Evolutionary conservation across 306 rosid genomes (phyloP).

Genomic region (Cicer chorassanicum): DNA sequence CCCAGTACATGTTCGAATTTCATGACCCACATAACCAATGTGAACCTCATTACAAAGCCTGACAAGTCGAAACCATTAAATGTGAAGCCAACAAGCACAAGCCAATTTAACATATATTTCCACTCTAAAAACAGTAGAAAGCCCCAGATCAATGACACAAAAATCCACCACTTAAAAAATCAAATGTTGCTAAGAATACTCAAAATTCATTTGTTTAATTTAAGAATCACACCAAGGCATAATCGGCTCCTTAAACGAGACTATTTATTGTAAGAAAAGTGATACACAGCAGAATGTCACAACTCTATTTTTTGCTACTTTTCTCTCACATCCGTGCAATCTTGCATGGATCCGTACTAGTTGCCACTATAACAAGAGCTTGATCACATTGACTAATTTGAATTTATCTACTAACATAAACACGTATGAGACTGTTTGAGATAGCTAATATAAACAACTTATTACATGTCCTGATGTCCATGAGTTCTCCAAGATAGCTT

Average conservation of each 20-base stretch:
- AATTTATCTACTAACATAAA: too few relatives aligned
- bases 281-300: background rate
- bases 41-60: constrained; percentile 79
- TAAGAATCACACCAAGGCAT: background rate
- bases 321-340: background rate
- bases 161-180: background rate
- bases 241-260: background rate
- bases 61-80: constrained; percentile 32
- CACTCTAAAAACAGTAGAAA: constrained; percentile 33
- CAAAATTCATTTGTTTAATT: background rate
- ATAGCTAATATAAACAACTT: too few relatives aligned
- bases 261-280: background rate
- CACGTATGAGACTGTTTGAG: too few relatives aligned
- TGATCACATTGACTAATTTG: too few relatives aligned
- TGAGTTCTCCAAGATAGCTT: too few relatives aligned
- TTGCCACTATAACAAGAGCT: background rate
- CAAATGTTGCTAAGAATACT: background rate
- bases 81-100: constrained; percentile 27
- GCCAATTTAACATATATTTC: constrained; percentile 13
- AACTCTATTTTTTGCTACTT: background rate
- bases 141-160: constrained; percentile 19
- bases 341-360: background rate
- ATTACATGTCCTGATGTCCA: too few relatives aligned
- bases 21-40: constrained; percentile 77
- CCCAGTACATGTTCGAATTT: constrained; percentile 76